Conservation (phyloP, 192 early-diverging fungal genomes). For the Irineochytrium annulatum region DNA sequence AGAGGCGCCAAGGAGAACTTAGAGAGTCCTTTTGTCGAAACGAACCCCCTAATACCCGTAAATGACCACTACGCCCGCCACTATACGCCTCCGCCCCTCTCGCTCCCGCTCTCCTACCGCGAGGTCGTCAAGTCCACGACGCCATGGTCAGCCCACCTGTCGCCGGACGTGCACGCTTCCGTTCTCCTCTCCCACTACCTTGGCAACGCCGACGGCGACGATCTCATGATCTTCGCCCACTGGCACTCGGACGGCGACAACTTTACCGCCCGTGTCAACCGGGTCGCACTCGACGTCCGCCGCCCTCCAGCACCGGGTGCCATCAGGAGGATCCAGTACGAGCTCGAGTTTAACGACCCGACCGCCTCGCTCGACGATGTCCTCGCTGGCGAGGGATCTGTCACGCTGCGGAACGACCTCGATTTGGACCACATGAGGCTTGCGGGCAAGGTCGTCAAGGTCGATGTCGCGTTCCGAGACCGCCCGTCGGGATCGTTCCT, state of each 20-base stretch:
- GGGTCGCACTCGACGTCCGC: conserved; percentile 19
- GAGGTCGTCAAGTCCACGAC: background rate
- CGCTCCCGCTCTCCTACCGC: background rate
- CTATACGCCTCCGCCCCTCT: background rate
- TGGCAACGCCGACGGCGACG: conserved; percentile 9
- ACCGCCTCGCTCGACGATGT: conserved; percentile 38
- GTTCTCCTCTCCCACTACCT: conserved; percentile 15
- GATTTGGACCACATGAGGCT: conserved; percentile 29
- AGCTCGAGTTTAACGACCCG: conserved; percentile 28
- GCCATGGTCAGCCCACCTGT: conserved; percentile 15
- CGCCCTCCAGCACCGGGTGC: background rate
- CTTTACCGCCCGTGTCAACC: conserved; percentile 20
- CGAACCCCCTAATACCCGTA: no score
- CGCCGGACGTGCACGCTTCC: conserved; percentile 19
- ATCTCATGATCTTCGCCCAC: conserved; percentile 25
- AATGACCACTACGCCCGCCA: background rate
- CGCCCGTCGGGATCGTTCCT: background rate
- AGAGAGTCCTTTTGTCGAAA: no score
- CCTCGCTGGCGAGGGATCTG: conserved; percentile 34
- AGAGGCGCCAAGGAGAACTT: no score
- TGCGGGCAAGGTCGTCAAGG: conserved; percentile 19
- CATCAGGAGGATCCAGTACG: conserved; percentile 19
- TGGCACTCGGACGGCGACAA: conserved; percentile 47
- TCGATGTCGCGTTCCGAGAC: conserved; percentile 20
- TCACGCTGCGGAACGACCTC: conserved; percentile 38